Evolutionary conservation across 257 asterid species (phyloP).

Genomic region (Primulina eburnea): DNA sequence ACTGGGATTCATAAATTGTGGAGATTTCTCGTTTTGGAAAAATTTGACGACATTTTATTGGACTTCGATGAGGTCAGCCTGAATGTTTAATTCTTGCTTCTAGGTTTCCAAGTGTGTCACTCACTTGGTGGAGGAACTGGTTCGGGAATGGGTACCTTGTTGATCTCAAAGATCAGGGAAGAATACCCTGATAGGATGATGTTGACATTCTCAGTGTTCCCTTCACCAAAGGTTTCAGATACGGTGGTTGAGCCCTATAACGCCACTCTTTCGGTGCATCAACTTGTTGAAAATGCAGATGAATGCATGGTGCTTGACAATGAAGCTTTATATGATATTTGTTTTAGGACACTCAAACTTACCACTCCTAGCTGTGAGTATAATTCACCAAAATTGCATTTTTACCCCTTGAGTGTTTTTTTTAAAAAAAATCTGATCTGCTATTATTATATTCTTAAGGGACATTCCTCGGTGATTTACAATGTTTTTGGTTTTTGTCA

Average conservation of each 20-base stretch:
- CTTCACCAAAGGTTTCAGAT: constrained; percentile 82
- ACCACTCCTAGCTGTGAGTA: constrained; percentile 90
- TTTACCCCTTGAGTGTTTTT: neutral
- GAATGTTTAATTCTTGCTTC: constrained; percentile 12
- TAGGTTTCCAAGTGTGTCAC: constrained; percentile 82
- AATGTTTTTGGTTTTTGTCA: neutral
- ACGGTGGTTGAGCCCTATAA: constrained; percentile 85
- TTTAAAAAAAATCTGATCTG: neutral
- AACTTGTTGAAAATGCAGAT: constrained; percentile 86
- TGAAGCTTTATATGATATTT: constrained; percentile 75
- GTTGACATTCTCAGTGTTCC: constrained; percentile 82
- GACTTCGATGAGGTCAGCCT: neutral
- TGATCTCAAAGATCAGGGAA: constrained; percentile 77
- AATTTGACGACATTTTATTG: neutral
- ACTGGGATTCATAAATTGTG: neutral
- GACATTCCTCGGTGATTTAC: neutral
- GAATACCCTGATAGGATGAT: constrained; percentile 87
- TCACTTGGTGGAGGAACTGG: constrained; percentile 92
- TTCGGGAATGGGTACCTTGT: constrained; percentile 82
- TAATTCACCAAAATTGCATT: constrained; percentile 1
- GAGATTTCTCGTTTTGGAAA: neutral
- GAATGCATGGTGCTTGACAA: constrained; percentile 90
- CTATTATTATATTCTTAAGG: neutral
- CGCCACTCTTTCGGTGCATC: constrained; percentile 85
- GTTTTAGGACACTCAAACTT: constrained; percentile 77